Conservation (phyloP, 1,139 yeast genomes). For the Suhomyces anneliseae region DNA sequence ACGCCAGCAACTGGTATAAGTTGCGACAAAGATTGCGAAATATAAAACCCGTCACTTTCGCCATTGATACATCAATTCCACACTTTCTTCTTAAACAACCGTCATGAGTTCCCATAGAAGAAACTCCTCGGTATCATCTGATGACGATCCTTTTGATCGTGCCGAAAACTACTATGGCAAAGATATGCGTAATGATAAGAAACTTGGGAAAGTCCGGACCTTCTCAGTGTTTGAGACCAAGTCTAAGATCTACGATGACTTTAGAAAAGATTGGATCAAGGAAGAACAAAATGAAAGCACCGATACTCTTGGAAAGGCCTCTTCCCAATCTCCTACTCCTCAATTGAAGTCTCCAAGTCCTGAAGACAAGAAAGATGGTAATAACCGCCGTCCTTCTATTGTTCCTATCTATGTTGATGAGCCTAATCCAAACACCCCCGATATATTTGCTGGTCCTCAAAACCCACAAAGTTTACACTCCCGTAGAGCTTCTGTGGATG, state of each 20-base stretch:
- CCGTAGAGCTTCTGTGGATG: constrained; percentile 66
- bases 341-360: constrained; percentile 12
- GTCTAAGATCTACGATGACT: constrained; percentile 15
- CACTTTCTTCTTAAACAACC: not conserved
- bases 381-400: constrained; percentile 26
- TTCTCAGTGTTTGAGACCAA: constrained; percentile 43
- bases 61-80: not conserved
- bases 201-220: constrained; percentile 51
- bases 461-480: not conserved
- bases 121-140: constrained; percentile 37
- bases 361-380: not conserved
- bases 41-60: not conserved
- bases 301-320: constrained; percentile 2
- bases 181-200: constrained; percentile 52
- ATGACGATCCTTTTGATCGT: constrained; percentile 61
- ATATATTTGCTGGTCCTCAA: not conserved
- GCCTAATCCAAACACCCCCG: constrained; percentile 3
- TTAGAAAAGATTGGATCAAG: constrained; percentile 6
- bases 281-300: not conserved
- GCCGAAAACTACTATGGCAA: constrained; percentile 77
- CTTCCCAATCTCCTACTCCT: constrained; percentile 8
- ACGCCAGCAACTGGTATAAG: too few species aligned
- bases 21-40: not conserved
- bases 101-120: constrained; percentile 11
- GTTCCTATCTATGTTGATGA: constrained; percentile 30